A percentile compares a stretch with the other conserved stretches of the same genome.
Conservation (phyloP, 2,329 filamentous ascomycete genomes). For the Akanthomyces muscarius region DNA sequence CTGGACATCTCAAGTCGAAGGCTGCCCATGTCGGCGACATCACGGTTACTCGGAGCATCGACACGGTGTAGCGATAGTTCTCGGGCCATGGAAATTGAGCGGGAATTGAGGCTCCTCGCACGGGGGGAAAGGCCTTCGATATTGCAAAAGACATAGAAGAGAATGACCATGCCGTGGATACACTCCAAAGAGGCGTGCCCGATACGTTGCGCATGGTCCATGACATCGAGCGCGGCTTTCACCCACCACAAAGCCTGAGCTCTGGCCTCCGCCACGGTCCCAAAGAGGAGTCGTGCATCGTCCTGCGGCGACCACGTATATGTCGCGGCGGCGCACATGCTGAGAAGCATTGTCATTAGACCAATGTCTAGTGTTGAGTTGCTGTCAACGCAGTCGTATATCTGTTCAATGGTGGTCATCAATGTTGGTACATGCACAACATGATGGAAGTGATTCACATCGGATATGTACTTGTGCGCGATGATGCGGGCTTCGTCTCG, state of each 20-base stretch:
- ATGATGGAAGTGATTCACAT: constrained; percentile 32
- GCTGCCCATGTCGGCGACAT: constrained; percentile 24
- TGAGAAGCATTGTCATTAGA: constrained; percentile 27
- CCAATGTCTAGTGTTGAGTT: constrained; percentile 25
- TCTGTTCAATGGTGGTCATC: constrained; percentile 27
- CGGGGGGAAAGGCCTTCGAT: constrained; percentile 34
- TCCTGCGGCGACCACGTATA: constrained; percentile 31
- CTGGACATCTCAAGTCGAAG: constrained; percentile 35
- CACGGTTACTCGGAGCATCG: constrained; percentile 30
- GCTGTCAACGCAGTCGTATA: constrained; percentile 28
- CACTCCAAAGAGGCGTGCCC: constrained; percentile 30
- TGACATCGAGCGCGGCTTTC: constrained; percentile 32
- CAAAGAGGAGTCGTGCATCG: constrained; percentile 26
- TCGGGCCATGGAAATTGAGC: constrained; percentile 28
- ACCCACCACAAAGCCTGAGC: constrained; percentile 31
- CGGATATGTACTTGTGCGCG: constrained; percentile 28
- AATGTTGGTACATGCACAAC: constrained; percentile 29
- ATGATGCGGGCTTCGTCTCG: constrained; percentile 30
- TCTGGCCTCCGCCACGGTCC: constrained; percentile 27
- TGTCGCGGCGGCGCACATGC: constrained; percentile 29
- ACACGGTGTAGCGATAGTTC: constrained; percentile 38
- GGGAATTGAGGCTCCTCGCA: constrained; percentile 29
- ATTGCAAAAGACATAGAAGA: constrained; percentile 37
- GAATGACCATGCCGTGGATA: constrained; percentile 35
- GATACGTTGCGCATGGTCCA: constrained; percentile 32